Evolutionary conservation across 495 filamentous ascomycete genomes (phyloP).

Genomic region (Lichina pygmaea): DNA sequence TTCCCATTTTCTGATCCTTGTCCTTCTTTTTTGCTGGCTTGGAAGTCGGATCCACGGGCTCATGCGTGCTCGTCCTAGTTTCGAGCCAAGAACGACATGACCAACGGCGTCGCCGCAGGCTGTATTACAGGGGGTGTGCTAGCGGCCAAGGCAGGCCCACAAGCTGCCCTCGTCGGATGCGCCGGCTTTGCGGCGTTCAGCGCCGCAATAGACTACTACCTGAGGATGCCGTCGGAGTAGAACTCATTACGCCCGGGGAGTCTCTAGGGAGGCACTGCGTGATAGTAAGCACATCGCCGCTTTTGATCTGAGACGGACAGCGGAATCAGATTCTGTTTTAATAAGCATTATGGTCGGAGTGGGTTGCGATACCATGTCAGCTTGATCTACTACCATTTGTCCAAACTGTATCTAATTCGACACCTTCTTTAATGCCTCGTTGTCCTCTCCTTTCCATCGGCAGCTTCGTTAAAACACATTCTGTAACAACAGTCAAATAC

Average conservation of each 20-base stretch:
- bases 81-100: constrained; percentile 79
- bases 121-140: constrained; percentile 79
- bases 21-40: background rate
- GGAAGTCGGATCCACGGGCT: background rate
- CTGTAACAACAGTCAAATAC: too few species aligned
- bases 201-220: constrained; percentile 78
- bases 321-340: too few species aligned
- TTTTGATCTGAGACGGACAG: too few species aligned
- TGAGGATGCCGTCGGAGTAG: constrained; percentile 29
- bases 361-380: too few species aligned
- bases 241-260: background rate
- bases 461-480: too few species aligned
- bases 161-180: constrained; percentile 72
- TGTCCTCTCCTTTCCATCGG: too few species aligned
- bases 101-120: constrained; percentile 65
- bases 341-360: too few species aligned
- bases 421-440: too few species aligned
- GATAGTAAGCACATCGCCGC: too few species aligned
- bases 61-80: constrained; percentile 10
- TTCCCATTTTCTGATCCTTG: background rate
- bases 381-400: too few species aligned
- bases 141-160: constrained; percentile 62
- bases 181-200: constrained; percentile 90
- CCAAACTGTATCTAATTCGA: too few species aligned
- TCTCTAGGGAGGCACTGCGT: background rate